A percentile compares a stretch with the other conserved stretches of the same genome.
Conservation (phyloP, 2,329 filamentous ascomycete genomes). For the Rhynchosporium secalis region DNA sequence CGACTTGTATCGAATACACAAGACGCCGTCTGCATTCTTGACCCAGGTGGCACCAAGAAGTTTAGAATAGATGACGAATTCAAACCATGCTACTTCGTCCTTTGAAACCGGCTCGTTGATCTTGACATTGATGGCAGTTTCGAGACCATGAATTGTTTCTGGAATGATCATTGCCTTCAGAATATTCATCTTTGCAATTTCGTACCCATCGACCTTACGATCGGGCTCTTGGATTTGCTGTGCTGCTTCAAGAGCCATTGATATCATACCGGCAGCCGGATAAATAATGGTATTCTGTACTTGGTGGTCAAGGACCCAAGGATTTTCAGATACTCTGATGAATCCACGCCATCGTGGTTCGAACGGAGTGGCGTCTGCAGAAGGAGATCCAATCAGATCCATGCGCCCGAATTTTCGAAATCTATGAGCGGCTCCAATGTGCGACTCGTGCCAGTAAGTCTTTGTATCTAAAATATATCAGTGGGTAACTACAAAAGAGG, state of each 20-base stretch:
- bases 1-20: constrained; percentile 17
- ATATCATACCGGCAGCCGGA: constrained; percentile 41
- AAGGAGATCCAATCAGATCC: constrained; percentile 50
- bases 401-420: constrained; percentile 47
- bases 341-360: constrained; percentile 41
- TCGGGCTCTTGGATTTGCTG: constrained; percentile 9
- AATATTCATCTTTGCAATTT: constrained; percentile 49
- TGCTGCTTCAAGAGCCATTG: constrained; percentile 41
- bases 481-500: constrained; percentile 29
- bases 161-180: constrained; percentile 54
- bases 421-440: constrained; percentile 39
- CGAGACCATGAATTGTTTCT: constrained; percentile 47
- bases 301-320: constrained; percentile 48
- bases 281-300: constrained; percentile 37
- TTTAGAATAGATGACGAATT: constrained; percentile 21
- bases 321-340: constrained; percentile 39
- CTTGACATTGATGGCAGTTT: constrained; percentile 50
- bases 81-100: not conserved
- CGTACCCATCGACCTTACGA: constrained; percentile 40
- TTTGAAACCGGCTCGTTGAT: not conserved
- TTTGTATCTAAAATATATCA: constrained; percentile 10
- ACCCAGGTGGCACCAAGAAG: constrained; percentile 15
- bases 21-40: constrained; percentile 16
- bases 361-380: constrained; percentile 32
- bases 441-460: constrained; percentile 50